Percentiles rank a stretch among this genome's conserved stretches.
These are phyloP conservation scores for Fusarium armeniacum DNA, from an alignment of 2,329 filamentous ascomycete genomes.

Conservation along the genomic window DNA sequence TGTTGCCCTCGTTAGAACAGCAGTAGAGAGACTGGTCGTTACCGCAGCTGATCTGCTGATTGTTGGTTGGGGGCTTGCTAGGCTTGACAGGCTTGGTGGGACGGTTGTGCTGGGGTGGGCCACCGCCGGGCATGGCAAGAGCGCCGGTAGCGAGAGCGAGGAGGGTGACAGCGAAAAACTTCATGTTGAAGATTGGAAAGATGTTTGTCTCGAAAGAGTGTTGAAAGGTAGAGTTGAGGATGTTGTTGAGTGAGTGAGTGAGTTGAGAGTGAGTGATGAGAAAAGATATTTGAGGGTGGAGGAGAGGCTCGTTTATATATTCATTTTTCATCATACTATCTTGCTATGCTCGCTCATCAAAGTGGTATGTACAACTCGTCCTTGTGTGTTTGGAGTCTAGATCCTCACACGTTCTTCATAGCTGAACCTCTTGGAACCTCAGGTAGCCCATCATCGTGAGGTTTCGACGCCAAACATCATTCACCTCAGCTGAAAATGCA, in stretches of 20 bases:
- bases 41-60: not conserved
- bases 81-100: not conserved
- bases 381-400: not conserved
- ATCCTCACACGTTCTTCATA: not conserved
- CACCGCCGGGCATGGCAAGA: constrained; percentile 20
- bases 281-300: not conserved
- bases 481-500: not conserved
- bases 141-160: constrained; percentile 22
- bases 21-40: constrained; percentile 20
- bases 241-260: constrained; percentile 21
- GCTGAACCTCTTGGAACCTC: not conserved
- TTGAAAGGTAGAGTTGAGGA: constrained; percentile 12
- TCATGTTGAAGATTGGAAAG: constrained; percentile 34
- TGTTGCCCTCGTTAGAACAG: not conserved
- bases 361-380: accelerated
- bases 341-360: accelerated
- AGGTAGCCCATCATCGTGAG: not conserved
- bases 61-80: not conserved
- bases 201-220: constrained; percentile 18
- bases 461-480: not conserved
- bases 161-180: constrained; percentile 20
- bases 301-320: constrained; percentile 18
- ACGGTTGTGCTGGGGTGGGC: no score
- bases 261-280: constrained; percentile 31
- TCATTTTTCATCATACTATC: not conserved